phyloP scores from a whole-genome alignment of 345 rosid genomes.

The Draba incana region DNA sequence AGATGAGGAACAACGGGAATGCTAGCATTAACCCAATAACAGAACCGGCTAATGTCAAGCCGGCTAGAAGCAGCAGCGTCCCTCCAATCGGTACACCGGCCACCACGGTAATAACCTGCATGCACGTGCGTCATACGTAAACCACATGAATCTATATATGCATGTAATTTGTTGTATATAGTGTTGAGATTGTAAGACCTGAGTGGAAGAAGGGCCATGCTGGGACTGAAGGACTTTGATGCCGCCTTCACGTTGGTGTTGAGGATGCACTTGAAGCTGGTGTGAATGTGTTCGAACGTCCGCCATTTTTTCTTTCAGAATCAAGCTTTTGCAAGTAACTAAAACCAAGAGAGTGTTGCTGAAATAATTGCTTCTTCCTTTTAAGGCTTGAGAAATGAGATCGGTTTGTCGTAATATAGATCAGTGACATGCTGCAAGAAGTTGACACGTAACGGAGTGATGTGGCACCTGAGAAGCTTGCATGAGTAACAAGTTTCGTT shows the following conservation, averaged over 20 bases:
- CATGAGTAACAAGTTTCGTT: constrained; percentile 67
- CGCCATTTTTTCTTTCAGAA: constrained; percentile 38
- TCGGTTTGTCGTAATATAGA: constrained; percentile 34
- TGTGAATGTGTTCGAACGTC: constrained; percentile 57
- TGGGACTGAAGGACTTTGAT: constrained; percentile 32
- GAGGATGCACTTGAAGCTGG: constrained; percentile 69
- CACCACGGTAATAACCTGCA: constrained; percentile 58
- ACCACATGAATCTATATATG: background rate
- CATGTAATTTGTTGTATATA: background rate
- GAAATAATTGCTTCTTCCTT: constrained; percentile 10
- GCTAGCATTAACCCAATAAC: constrained; percentile 60
- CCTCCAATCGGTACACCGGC: constrained; percentile 61
- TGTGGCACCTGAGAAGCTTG: constrained; percentile 59
- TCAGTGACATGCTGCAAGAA: background rate
- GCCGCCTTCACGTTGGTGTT: constrained; percentile 49
- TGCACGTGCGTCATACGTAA: constrained; percentile 7
- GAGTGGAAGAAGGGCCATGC: constrained; percentile 59
- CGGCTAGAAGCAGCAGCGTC: constrained; percentile 65
- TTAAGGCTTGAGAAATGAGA: constrained; percentile 28
- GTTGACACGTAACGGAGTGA: constrained; percentile 50
- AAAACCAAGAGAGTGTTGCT: constrained; percentile 17
- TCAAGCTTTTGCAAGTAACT: background rate
- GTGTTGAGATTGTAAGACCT: constrained; percentile 21
- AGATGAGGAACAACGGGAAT: constrained; percentile 67
- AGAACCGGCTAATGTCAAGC: constrained; percentile 65